Conservation (phyloP, 257 asterid species). For the Solanum virginianum region DNA sequence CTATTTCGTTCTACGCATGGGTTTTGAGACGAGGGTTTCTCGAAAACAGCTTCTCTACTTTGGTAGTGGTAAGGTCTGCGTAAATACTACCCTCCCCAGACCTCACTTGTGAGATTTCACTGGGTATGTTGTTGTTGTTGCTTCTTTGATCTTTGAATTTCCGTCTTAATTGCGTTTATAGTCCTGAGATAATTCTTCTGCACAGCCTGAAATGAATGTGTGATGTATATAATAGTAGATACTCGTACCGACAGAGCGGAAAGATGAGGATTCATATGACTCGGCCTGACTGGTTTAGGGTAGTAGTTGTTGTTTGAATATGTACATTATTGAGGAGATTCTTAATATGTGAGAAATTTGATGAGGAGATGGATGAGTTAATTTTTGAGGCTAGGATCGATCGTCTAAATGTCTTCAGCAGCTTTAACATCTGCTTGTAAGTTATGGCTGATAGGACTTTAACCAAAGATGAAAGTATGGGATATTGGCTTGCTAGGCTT, state of each 20-base stretch:
- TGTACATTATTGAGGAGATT: neutral
- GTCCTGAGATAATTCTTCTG: neutral
- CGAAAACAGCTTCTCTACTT: too few relatives aligned
- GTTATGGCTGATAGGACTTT: neutral
- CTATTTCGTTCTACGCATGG: too few relatives aligned
- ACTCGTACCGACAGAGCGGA: too few relatives aligned
- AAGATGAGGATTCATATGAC: neutral
- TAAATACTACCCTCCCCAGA: too few relatives aligned
- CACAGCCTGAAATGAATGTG: neutral
- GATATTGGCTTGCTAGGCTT: neutral
- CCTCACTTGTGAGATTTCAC: too few relatives aligned
- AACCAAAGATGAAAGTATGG: neutral
- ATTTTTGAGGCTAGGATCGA: neutral
- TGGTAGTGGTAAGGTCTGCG: too few relatives aligned
- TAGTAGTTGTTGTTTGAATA: neutral
- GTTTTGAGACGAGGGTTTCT: too few relatives aligned
- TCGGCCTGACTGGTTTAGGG: neutral
- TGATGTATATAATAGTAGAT: neutral
- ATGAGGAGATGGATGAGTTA: neutral
- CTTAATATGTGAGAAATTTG: neutral
- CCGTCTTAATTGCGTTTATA: neutral
- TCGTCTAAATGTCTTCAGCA: neutral
- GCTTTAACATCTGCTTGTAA: neutral
- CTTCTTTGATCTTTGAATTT: neutral
- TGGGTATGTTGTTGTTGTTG: too few relatives aligned